Evolutionary conservation across 345 rosid species (phyloP).

Genomic region (Camelina hispida): DNA sequence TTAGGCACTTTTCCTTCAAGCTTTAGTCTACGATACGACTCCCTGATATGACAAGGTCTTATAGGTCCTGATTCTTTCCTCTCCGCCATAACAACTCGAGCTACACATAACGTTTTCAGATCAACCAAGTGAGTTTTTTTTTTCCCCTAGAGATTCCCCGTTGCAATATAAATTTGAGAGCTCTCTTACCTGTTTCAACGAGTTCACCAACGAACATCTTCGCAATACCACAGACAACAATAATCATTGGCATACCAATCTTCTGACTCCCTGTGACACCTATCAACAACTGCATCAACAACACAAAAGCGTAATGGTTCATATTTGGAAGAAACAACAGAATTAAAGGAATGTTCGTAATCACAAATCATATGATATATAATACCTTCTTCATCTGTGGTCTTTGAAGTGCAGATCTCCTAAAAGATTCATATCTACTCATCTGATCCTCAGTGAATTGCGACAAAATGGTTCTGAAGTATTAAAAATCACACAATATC

Average conservation of each 20-base stretch:
- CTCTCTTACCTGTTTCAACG: slow-evolving; percentile 73
- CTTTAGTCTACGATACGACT: slow-evolving; percentile 84
- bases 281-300: slow-evolving; percentile 61
- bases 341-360: neutral
- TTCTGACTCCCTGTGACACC: slow-evolving; percentile 89
- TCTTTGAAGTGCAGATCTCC: slow-evolving; percentile 96
- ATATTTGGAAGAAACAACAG: slow-evolving; percentile 9
- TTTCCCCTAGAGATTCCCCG: neutral
- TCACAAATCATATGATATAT: neutral
- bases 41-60: slow-evolving; percentile 95
- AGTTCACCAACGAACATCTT: slow-evolving; percentile 99
- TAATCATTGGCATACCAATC: slow-evolving; percentile 73
- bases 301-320: neutral
- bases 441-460: slow-evolving; percentile 84
- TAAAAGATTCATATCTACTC: slow-evolving; percentile 90
- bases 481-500: neutral
- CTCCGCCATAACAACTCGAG: slow-evolving; percentile 87
- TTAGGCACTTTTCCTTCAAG: slow-evolving; percentile 89
- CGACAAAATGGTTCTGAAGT: slow-evolving; percentile 69
- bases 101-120: slow-evolving; percentile 47
- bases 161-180: neutral
- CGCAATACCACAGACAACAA: slow-evolving; percentile 87
- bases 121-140: neutral
- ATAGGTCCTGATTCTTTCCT: slow-evolving; percentile 93
- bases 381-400: slow-evolving; percentile 88